These are phyloP conservation scores for Daldinia bambusicola DNA, from an alignment of 495 filamentous ascomycete species.

Conservation along the genomic window DNA sequence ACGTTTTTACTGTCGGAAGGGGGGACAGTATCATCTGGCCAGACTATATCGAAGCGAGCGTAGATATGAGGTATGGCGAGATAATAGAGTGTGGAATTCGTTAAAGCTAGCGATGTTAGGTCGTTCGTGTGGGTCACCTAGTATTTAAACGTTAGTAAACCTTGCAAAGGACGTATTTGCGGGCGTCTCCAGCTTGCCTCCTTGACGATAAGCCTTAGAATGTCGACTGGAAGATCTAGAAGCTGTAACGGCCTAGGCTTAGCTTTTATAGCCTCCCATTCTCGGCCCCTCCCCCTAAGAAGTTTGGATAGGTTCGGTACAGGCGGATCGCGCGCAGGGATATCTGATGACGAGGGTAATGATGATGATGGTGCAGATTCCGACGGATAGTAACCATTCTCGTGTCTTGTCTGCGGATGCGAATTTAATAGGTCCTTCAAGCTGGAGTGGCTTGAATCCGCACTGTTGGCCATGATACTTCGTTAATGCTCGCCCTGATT, in stretches of 20 bases:
- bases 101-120: conserved; percentile 81
- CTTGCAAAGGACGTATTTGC: conserved; percentile 10
- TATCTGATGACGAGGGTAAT: conserved; percentile 22
- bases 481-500: conserved; percentile 10
- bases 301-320: conserved; percentile 44
- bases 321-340: conserved; percentile 18
- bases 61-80: conserved; percentile 90
- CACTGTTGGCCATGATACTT: conserved; percentile 39
- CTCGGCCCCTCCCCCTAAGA: conserved; percentile 54
- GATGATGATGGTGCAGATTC: conserved; percentile 31
- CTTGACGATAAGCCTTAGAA: conserved; percentile 87
- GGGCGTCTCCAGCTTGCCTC: conserved; percentile 67
- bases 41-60: conserved; percentile 92
- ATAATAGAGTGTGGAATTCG: conserved; percentile 83
- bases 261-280: conserved; percentile 53
- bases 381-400: conserved; percentile 26
- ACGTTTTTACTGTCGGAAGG: conserved; percentile 78
- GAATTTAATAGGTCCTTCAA: conserved; percentile 32
- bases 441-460: conserved; percentile 36
- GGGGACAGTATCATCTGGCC: conserved; percentile 77
- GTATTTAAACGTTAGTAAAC: conserved; percentile 20
- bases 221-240: conserved; percentile 86
- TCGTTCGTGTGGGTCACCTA: conserved; percentile 91
- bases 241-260: conserved; percentile 64
- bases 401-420: conserved; percentile 35